phyloP scores from a whole-genome alignment of 176 grass and related monocot genomes.

The Oryza officinalis region DNA sequence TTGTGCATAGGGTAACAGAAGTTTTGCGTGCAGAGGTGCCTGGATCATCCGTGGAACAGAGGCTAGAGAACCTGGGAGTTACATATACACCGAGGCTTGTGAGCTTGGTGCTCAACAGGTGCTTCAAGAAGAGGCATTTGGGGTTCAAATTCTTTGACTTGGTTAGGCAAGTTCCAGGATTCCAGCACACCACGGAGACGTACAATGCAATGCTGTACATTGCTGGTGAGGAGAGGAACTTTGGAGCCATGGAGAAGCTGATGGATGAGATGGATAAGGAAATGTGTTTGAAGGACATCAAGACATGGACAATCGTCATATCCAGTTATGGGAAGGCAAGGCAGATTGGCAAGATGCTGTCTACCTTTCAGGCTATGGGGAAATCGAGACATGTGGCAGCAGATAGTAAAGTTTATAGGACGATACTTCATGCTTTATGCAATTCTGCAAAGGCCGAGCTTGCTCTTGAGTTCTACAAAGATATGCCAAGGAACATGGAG shows the following conservation, averaged over 20 bases:
- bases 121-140: constrained; percentile 63
- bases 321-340: constrained; percentile 55
- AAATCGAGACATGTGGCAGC: constrained; percentile 48
- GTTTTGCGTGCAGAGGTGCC: constrained; percentile 48
- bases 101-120: constrained; percentile 73
- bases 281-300: constrained; percentile 59
- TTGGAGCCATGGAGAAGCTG: constrained; percentile 60
- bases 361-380: constrained; percentile 59
- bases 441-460: constrained; percentile 56
- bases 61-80: constrained; percentile 47
- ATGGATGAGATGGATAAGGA: constrained; percentile 63
- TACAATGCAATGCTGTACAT: constrained; percentile 81
- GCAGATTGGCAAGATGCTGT: constrained; percentile 54
- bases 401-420: constrained; percentile 49
- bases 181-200: constrained; percentile 53
- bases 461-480: constrained; percentile 76
- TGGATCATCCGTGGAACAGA: constrained; percentile 37
- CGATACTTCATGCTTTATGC: constrained; percentile 63
- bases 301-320: constrained; percentile 72
- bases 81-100: constrained; percentile 48
- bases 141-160: constrained; percentile 68
- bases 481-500: constrained; percentile 57
- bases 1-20: constrained; percentile 55
- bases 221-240: constrained; percentile 46
- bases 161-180: constrained; percentile 48